Evolutionary conservation across 495 filamentous ascomycete species (phyloP), one percentile per base, ranked within the genome.

Genomic region (Diplogelasinospora grovesii): DNA sequence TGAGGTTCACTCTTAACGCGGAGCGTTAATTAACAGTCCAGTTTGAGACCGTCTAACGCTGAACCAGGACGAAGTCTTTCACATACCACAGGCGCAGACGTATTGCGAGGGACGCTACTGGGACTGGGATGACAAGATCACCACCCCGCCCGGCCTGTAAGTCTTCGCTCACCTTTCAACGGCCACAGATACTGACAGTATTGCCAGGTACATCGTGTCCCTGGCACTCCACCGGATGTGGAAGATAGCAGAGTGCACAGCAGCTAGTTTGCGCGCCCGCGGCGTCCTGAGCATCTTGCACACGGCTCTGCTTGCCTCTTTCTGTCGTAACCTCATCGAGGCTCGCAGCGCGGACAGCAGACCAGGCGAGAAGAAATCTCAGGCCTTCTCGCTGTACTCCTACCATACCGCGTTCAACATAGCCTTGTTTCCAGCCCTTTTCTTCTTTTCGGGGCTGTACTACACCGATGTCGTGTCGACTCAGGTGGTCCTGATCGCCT

Each of bases 61-160:
- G 35, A 4, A 4, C 10, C 42, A 90, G 85, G 92, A 98, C 53
- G 92, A 98, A 64, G 79, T 89, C 18, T 98, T 98, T 61, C 92
- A 98, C 53, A 80, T 96, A 35, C 82, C 87, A 2, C 92, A 98
- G 63, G 89, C 89, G 0, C 84, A 93, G 39, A 72, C 73, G 7
- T 98, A 97, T 59, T 95, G 89, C 62, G 49, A 70, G 14, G 80
- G 84, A 13, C 70, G 76, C 20, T 96, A 81, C 65, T 56, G 59
- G 22, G 64, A 81, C 13, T 98, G 93, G 93, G 89, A 98, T 61
- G 83, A 87, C 10, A 97, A 96, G 55, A 87, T 98, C 46, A 98
- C 92, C 7, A 98, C 92, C 2, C 92, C 92, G 2, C 88, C 92
- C 5, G 93, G 89, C 14, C 70, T 97, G 67, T 95, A 72, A 52